Evolutionary conservation across 2,329 filamentous ascomycete genomes (phyloP).

Genomic region (Diaporthe helianthi): DNA sequence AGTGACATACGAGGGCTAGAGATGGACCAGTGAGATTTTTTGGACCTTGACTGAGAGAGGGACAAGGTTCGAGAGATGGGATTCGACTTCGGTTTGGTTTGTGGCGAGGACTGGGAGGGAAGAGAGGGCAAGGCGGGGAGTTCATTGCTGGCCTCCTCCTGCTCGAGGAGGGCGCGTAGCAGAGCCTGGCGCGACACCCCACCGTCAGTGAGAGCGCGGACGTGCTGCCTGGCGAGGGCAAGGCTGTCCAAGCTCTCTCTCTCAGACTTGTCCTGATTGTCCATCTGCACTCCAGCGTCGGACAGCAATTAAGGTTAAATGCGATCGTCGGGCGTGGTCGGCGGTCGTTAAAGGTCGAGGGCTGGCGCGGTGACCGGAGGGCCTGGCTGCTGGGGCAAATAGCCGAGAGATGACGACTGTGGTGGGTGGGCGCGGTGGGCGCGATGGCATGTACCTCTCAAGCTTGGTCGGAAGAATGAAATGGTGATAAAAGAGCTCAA

Average conservation of each 20-base stretch:
- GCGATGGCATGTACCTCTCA: constrained; percentile 8
- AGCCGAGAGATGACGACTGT: constrained; percentile 8
- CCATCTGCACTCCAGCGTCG: constrained; percentile 35
- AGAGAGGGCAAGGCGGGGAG: constrained; percentile 29
- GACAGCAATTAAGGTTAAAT: constrained; percentile 16
- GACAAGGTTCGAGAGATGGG: constrained; percentile 31
- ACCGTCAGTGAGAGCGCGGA: constrained; percentile 42
- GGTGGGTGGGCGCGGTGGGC: neutral
- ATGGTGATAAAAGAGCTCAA: constrained; percentile 27
- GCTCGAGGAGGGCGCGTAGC: constrained; percentile 44
- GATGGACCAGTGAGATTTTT: constrained; percentile 30
- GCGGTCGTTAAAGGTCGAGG: constrained; percentile 11
- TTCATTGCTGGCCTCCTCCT: constrained; percentile 37
- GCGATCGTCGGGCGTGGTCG: constrained; percentile 8
- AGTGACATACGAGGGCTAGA: constrained; percentile 27
- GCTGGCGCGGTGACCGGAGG: constrained; percentile 1
- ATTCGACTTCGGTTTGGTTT: constrained; percentile 22
- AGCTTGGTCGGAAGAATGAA: constrained; percentile 22
- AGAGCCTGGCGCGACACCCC: constrained; percentile 44
- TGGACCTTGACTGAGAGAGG: constrained; percentile 27
- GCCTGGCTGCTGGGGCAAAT: constrained; percentile 11
- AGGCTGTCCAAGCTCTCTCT: constrained; percentile 42
- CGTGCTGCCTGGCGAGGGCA: constrained; percentile 43
- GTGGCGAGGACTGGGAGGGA: constrained; percentile 21
- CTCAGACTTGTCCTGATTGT: constrained; percentile 38